A percentile compares a stretch with the other conserved stretches of the same genome.
Evolutionary conservation across 2,329 filamentous ascomycete genomes (phyloP).

Genomic region (Trichoderma simmonsii): DNA sequence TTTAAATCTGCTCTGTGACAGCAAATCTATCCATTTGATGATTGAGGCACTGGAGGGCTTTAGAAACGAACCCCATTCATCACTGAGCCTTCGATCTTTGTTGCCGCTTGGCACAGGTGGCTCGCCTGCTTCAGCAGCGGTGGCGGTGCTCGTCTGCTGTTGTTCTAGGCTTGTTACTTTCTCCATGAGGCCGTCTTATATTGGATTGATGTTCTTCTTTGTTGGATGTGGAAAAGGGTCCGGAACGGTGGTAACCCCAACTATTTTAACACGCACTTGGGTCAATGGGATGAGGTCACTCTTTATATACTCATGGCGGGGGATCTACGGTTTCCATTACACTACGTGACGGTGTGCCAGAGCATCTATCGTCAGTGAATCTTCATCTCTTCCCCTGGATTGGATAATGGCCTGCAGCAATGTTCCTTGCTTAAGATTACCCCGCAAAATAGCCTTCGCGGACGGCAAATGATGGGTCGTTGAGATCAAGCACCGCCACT

Average conservation of each 20-base stretch:
- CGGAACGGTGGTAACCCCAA: background rate
- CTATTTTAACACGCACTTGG: background rate
- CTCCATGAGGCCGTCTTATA: background rate
- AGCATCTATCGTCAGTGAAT: slow-evolving; percentile 1
- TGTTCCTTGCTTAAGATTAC: background rate
- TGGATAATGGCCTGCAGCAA: background rate
- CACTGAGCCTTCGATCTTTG: slow-evolving; percentile 38
- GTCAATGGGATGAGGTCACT: background rate
- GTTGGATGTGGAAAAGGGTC: background rate
- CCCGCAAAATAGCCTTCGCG: slow-evolving; percentile 8
- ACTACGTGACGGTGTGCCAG: background rate
- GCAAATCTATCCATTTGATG: background rate
- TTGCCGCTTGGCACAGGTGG: slow-evolving; percentile 19
- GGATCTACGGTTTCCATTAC: background rate
- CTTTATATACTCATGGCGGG: background rate
- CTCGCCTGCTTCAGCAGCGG: background rate
- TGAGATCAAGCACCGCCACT: background rate
- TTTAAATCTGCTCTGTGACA: background rate
- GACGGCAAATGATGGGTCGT: background rate
- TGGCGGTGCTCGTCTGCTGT: background rate
- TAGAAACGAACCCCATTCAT: slow-evolving; percentile 47
- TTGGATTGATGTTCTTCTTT: background rate
- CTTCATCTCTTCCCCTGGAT: background rate
- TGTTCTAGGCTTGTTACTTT: background rate
- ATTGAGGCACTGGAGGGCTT: background rate